Base-by-base conservation (phyloP, 352 stramenopile genomes). In the Phytophthora megakarya region DNA sequence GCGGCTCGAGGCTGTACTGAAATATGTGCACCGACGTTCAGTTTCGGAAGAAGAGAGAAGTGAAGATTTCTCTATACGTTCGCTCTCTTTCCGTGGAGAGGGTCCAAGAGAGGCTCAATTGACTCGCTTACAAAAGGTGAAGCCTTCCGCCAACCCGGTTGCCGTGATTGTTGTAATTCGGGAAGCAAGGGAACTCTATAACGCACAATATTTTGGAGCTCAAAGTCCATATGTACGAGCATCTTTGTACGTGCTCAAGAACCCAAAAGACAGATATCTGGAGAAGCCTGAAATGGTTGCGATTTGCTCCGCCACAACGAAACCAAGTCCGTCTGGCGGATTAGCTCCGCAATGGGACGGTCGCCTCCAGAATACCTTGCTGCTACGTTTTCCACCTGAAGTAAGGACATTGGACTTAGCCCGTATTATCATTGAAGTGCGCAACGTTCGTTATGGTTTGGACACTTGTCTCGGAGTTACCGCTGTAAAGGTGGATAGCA, bases 201-300 rank as follows among this genome's bases (percentile, higher is more conserved):
- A 95, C 37, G 83, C 86, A 0, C 88, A 96, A 57, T 93, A 91
- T 61, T 93, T 93, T 64, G 88, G 88, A 8, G 72, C 85, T 2
- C 88, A 96, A 56, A 96, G 85, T 50, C 88, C 88, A 21, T 96
- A 96, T 47, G 86, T 95, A 26, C 70, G 84, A 8, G 88, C 76
- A 16, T 95, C 88, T 15, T 61, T 96, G 26, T 95, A 91, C 39
- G 73, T 90, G 25, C 75, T 93, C 13, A 96, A 95, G 67, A 90
- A 93, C 43, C 61, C 78, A 9, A 81, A 89, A 76, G 86, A 96
- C 49, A 74, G 77, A 35, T 90, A 89, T 54, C 49, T 88, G 19
- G 83, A 92, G 5, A 88, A 89, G 28, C 81, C 84, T 12, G 84
- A 95, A 47, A 93, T 93, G 83, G 64, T 84, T 35, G 73, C 81